Base-by-base conservation (phyloP, 116 monocot species). In the Cymodocea nodosa region DNA sequence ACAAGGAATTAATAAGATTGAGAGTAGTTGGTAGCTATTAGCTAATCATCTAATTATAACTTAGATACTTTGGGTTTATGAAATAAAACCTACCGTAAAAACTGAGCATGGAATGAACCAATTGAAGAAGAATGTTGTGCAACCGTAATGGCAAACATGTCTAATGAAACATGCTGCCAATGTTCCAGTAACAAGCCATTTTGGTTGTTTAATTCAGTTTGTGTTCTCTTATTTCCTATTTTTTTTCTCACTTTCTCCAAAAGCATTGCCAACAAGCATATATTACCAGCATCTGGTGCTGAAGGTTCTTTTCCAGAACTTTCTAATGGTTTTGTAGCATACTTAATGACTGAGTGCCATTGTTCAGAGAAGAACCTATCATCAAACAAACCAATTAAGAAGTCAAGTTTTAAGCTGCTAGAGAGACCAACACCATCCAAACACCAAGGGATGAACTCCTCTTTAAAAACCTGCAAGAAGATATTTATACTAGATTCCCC, bases 361-460 rank as follows among this genome's bases (percentile, higher is more conserved):
- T 97, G 95, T 11, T 87, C 78, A 70, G 62, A 70, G 63, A 90
- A 83, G 60, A 68, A 76, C 56, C 83, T 80, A 52, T 83, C 79
- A 74, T 83, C 79, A 70, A 97, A 55, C 66, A 87, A 80, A 65
- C 73, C 55, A 64, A 97, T 70, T 50, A 97, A 56, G 60, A 97
- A 76, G 75, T 97, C 87, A 62, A 97, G 67, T 73, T 86, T 87
- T 73, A 79, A 81, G 74, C 65, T 76, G 64, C 75, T 77, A 36
- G 85, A 81, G 35, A 35, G 51, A 76, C 67, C 67, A 40, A 79
- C 66, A 23, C 68, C 67, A 61, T 64, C 23, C 50, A 97, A 74
- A 74, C 95, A 97, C 87, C 87, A 97, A 69, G 90, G 90, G 72
- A 90, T 71, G 65, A 85, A 68, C 37, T 85, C 85, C 68, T 80